Evolutionary conservation across 2,329 filamentous ascomycete species (phyloP), one percentile per base, ranked within the genome.

Genomic region (Pestalotiopsis sp.): DNA sequence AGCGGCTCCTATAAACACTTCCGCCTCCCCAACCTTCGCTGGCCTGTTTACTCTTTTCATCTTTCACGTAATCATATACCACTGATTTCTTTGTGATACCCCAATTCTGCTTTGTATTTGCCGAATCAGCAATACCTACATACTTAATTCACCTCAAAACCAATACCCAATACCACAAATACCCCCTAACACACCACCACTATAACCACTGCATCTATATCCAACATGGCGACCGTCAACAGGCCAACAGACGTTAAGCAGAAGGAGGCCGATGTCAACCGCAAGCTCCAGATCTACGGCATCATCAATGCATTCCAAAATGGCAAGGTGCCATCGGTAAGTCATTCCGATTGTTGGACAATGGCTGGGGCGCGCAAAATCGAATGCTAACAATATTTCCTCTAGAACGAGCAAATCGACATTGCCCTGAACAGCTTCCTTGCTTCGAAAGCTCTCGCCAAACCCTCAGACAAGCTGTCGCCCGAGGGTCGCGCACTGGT

Each of bases 271-370:
- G 91, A 97, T 79, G 91, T 98, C 81, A 96, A 96, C 81, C 89
- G 90, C 78, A 99, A 99, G 85, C 90, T 99, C 64, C 94, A 98
- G 81, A 82, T 98, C 48, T 99, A 97, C 76, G 96, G 95, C 76
- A 98, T 98, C 80, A 88, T 91, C 81, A 82, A 79, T 85, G 95
- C 94, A 65, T 98, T 98, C 80, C 86, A 92, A 77, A 88, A 90
- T 73, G 94, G 94, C 84, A 98, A 98, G 81, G 90, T 94, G 59
- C 95, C 95, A 70, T 97, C 94, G 75, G 89, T 94, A 88, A 78
- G 90, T 84, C 20, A 3, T 40, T 9, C 44, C 20, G 44, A 9
- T n/a, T 52, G 9, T 52, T 52, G n/a, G 1, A 6, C 20, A 1
- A 9, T 52, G 17, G 7, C 20, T 52, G 6, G 10, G 44, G 14